A percentile compares a stretch with the other conserved stretches of the same genome.
Evolutionary conservation across 1,284 basidiomycete genomes (phyloP).

Genomic region (Rhodotorula sp.): DNA sequence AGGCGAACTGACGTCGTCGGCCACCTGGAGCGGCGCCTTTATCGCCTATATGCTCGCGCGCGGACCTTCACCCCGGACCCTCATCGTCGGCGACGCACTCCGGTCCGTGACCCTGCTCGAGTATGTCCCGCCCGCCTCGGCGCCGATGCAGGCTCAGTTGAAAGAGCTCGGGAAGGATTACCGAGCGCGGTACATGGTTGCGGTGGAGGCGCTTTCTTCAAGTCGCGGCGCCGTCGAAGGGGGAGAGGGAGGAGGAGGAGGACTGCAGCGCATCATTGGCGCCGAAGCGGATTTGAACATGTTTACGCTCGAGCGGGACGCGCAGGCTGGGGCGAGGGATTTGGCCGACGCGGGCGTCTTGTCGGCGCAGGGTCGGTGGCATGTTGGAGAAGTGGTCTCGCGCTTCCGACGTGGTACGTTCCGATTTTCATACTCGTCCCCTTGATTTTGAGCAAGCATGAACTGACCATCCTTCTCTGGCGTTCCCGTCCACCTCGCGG

Average conservation of each 20-base stretch:
- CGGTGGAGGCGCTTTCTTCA: constrained; percentile 62
- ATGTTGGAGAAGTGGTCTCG: constrained; percentile 53
- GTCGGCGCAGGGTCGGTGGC: constrained; percentile 50
- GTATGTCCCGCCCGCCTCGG: constrained; percentile 47
- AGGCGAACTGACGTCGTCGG: constrained; percentile 19
- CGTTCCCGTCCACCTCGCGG: no score
- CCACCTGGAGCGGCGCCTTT: constrained; percentile 45
- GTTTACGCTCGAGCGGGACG: constrained; percentile 56
- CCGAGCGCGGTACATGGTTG: constrained; percentile 66
- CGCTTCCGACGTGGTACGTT: constrained; percentile 49
- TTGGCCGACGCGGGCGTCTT: constrained; percentile 41
- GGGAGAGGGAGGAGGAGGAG: no score
- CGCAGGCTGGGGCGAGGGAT: constrained; percentile 14
- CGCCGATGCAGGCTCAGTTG: constrained; percentile 50
- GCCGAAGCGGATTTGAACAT: constrained; percentile 70
- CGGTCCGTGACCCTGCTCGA: constrained; percentile 73
- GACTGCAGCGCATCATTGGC: constrained; percentile 22
- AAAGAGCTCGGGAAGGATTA: constrained; percentile 71
- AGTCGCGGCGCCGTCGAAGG: constrained; percentile 1
- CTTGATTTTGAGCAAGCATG: neutral
- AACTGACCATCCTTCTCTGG: neutral
- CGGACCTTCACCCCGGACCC: constrained; percentile 53
- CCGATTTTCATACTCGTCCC: neutral
- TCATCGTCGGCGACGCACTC: constrained; percentile 73
- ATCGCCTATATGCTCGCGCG: constrained; percentile 56